Base-by-base conservation (phyloP, 2,329 filamentous ascomycete genomes). In the Trichoderma breve region DNA sequence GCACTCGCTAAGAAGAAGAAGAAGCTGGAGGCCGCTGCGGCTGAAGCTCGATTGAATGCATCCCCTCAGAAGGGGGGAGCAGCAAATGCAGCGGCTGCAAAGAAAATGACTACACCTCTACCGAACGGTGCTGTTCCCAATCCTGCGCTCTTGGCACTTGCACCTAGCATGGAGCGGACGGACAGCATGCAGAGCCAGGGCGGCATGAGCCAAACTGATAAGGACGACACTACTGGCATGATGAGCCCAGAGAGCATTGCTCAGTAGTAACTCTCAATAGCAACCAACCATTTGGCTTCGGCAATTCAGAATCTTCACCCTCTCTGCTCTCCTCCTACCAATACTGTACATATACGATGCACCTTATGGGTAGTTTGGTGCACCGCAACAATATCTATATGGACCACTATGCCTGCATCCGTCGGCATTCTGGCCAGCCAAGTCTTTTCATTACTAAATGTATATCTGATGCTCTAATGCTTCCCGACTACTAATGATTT, bases 1-100 rank as follows among this genome's bases (percentile, higher is more conserved):
- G 92, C 93, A 36, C 88, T 94, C 75, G 92, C 93, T 71, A 95
- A 95, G 85, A 96, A 95, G 83, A 95, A 93, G 84, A 93, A 95
- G 84, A 95, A 95, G 84, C 83, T 88, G 81, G 91, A 90, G 81
- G 91, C 83, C 72, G 89, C 83, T 78, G 87, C 86, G 26, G 85
- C 85, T 6, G 85, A 86, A 71, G 85, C 83, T 58, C 83, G 81
- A 74, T 77, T 83, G 74, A 81, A 82, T 53, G 77, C 77, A 2
- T 78, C 80, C 1, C 77, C 79, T 2, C 80, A 79, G n/a, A 82
- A 82, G 73, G 71, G 77, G 77, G 76, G 78, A 6, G 76, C 80
- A 5, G 76, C 82, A 34, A 83, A 80, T 69, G 79, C 81, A 30
- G 83, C 84, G 24, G 83, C 84, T 2, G 80, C 81, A 32, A 91